Base-by-base conservation (phyloP, 1,284 basidiomycete genomes). In the Leccinum fallax region DNA sequence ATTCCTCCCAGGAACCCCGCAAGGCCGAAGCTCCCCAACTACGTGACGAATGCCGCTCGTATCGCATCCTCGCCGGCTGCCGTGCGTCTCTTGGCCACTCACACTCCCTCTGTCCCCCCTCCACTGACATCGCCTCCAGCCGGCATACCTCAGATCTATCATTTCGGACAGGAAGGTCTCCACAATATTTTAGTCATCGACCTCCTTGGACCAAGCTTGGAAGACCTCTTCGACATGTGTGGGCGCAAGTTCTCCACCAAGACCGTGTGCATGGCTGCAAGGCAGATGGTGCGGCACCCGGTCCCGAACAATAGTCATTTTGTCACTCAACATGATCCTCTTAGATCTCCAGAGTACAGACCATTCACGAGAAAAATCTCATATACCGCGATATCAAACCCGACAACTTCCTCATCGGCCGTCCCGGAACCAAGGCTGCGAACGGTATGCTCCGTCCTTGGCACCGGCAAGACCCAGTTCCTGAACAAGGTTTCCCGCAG, bases 351-450 rank as follows among this genome's bases (percentile, higher is more conserved):
- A 93, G 97, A 67, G 94, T 98, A 53, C 96, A 99, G 79, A 91
- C 95, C 71, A 93, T 98, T 67, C 97, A 99, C 80, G 96, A 97
- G 71, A 96, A 97, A 79, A 97, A 95, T 71, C 90, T 98, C 76
- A 98, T 99, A 69, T 98, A 99, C 81, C 94, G 97, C 64, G 97
- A 98, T 76, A 98, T 98, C 82, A 98, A 98, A 78, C 97, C 96
- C 53, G 97, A 98, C 83, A 98, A 99, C 81, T 98, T 99, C 78
- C 81, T 98, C 70, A 94, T 98, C 75, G 97, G 97, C 62, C 91
- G 95, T 10, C 89, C 95, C 26, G 88, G 86, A 54, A 96, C 93
- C 48, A 97, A 95, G 81, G 91, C 84, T 57, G 92, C 95, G 53
- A 96, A 96, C 73, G 85, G 69, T 70, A 26, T 21, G 70, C 58